These are phyloP conservation scores for Datisca glomerata DNA, from an alignment of 306 rosid genomes.

Conservation along the genomic window DNA sequence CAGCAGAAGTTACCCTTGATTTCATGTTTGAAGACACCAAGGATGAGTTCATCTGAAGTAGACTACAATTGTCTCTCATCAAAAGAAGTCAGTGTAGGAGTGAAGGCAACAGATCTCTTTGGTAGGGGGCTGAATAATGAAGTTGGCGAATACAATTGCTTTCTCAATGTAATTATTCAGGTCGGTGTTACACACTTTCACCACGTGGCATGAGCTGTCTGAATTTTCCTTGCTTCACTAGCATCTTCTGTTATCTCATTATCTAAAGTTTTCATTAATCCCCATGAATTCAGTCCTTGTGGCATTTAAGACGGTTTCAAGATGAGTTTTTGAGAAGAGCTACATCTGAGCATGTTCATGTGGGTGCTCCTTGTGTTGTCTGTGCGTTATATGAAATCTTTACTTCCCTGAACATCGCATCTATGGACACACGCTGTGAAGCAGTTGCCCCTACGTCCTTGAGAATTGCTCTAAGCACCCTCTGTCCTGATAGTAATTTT, in stretches of 20 bases:
- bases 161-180: constrained; percentile 96
- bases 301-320: constrained; percentile 78
- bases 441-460: constrained; percentile 87
- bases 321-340: constrained; percentile 74
- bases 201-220: constrained; percentile 4
- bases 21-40: constrained; percentile 31
- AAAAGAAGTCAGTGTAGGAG: constrained; percentile 25
- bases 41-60: constrained; percentile 27
- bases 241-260: constrained; percentile 4
- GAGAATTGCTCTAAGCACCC: constrained; percentile 88
- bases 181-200: constrained; percentile 28
- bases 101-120: constrained; percentile 28
- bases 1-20: constrained; percentile 30
- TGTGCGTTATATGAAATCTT: constrained; percentile 86
- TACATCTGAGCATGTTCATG: constrained; percentile 67
- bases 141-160: constrained; percentile 99
- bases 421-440: constrained; percentile 50
- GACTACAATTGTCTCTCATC: constrained; percentile 25
- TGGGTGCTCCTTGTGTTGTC: constrained; percentile 88
- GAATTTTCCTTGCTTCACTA: constrained; percentile 2
- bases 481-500: constrained; percentile 76
- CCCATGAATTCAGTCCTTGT: constrained; percentile 59
- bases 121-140: constrained; percentile 95
- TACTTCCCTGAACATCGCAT: constrained; percentile 53
- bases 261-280: constrained; percentile 19